Percentiles rank a stretch among this genome's conserved stretches.
These are phyloP conservation scores for Neonectria faginata DNA, from an alignment of 2,329 filamentous ascomycete species.

Conservation along the genomic window DNA sequence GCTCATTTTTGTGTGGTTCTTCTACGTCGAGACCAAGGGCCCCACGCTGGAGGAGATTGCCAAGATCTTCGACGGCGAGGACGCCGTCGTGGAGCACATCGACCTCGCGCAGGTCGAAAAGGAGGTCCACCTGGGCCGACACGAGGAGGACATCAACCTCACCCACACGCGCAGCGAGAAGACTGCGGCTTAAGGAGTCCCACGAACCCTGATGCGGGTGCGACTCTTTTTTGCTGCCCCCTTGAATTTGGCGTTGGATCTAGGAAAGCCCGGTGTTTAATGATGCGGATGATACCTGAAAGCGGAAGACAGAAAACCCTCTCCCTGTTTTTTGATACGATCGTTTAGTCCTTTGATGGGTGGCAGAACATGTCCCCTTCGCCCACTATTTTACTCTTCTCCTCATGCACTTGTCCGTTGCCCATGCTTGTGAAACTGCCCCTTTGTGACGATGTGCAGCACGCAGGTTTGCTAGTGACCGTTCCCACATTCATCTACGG, in stretches of 20 bases:
- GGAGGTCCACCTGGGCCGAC: constrained; percentile 52
- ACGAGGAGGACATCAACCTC: constrained; percentile 40
- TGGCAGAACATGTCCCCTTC: not conserved
- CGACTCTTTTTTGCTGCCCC: not conserved
- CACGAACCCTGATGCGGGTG: not conserved
- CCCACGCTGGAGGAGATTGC: constrained; percentile 73
- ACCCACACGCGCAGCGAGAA: constrained; percentile 30
- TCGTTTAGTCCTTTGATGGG: constrained; percentile 9
- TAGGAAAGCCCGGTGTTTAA: not conserved
- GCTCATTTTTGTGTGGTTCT: constrained; percentile 72
- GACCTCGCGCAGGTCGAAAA: constrained; percentile 68
- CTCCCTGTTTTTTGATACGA: constrained; percentile 7
- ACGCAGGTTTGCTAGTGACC: not conserved
- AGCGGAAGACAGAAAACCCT: not conserved
- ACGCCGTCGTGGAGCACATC: constrained; percentile 64
- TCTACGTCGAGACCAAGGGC: constrained; percentile 77
- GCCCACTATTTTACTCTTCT: constrained; percentile 9
- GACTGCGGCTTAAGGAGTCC: constrained; percentile 28
- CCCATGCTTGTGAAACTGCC: not conserved
- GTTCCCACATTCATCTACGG: no score
- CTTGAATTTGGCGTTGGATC: not conserved
- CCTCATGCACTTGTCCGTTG: not conserved
- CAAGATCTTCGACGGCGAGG: constrained; percentile 76
- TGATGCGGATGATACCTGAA: constrained; percentile 3
- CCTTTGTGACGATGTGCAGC: not conserved